Evolutionary conservation across 345 rosid genomes (phyloP).

Genomic region (Lumnitzera littorea): DNA sequence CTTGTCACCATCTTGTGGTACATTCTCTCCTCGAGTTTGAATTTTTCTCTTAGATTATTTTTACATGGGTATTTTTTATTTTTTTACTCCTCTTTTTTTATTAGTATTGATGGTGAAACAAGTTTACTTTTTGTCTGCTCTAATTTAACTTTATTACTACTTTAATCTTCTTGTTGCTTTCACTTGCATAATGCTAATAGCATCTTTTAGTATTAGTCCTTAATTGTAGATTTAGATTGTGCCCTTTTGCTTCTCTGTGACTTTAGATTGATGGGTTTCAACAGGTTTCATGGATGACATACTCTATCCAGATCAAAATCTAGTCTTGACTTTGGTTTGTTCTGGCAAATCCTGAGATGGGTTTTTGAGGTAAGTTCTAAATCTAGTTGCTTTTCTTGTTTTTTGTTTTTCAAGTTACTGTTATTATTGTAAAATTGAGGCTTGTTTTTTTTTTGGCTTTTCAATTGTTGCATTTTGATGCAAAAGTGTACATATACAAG

Average conservation of each 20-base stretch:
- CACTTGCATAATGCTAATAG: constrained; percentile 18
- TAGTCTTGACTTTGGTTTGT: constrained; percentile 8
- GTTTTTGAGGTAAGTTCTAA: constrained; percentile 6
- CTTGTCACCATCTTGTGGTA: background rate
- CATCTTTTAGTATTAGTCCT: too few relatives aligned
- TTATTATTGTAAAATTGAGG: background rate
- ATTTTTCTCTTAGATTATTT: background rate
- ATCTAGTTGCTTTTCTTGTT: constrained; percentile 17
- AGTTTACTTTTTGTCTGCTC: constrained; percentile 34
- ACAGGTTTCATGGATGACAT: constrained; percentile 11
- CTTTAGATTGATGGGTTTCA: background rate
- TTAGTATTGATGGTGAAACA: constrained; percentile 26
- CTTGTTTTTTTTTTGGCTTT: constrained; percentile 5
- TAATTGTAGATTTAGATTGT: background rate
- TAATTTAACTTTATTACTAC: constrained; percentile 10
- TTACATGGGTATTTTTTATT: too few relatives aligned
- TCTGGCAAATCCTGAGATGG: constrained; percentile 3
- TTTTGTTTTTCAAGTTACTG: constrained; percentile 8
- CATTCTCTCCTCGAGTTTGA: background rate
- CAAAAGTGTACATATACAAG: constrained; percentile 29
- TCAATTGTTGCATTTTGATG: constrained; percentile 18
- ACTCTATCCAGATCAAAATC: constrained; percentile 20
- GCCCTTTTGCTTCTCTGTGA: constrained; percentile 4
- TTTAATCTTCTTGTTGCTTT: constrained; percentile 25
- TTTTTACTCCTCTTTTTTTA: background rate